Evolutionary conservation across 2,329 filamentous ascomycete species (phyloP).

Genomic region (Paraphaeosphaeria sporulosa): DNA sequence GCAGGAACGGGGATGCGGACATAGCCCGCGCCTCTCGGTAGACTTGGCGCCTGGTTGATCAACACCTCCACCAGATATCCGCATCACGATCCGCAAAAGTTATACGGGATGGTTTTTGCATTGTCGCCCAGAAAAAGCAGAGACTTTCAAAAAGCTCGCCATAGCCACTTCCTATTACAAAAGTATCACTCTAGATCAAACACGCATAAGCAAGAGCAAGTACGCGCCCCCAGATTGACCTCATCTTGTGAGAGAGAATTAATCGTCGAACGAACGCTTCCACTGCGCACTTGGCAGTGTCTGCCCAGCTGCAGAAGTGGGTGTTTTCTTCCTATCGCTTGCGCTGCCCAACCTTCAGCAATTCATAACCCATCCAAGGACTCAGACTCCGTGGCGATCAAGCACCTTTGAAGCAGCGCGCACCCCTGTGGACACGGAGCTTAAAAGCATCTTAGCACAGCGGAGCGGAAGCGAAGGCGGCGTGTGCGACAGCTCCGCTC

Average conservation of each 20-base stretch:
- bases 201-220: background rate
- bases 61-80: background rate
- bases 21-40: background rate
- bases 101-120: background rate
- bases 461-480: constrained; percentile 7
- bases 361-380: background rate
- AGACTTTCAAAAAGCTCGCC: no score
- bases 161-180: no score
- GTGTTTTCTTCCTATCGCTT: background rate
- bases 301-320: background rate
- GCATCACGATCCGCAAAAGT: background rate
- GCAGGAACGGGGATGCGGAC: background rate
- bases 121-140: background rate
- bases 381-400: constrained; percentile 7
- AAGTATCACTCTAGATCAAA: background rate
- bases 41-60: background rate
- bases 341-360: background rate
- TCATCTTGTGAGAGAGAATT: background rate
- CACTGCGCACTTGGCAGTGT: background rate
- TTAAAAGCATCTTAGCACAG: constrained; percentile 4
- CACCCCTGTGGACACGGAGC: constrained; percentile 2
- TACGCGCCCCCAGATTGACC: background rate
- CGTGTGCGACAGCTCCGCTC: background rate
- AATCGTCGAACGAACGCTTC: background rate
- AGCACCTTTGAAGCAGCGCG: constrained; percentile 1